Base-by-base conservation (phyloP, 2,329 filamentous ascomycete genomes). In the Verruconis gallopava region DNA sequence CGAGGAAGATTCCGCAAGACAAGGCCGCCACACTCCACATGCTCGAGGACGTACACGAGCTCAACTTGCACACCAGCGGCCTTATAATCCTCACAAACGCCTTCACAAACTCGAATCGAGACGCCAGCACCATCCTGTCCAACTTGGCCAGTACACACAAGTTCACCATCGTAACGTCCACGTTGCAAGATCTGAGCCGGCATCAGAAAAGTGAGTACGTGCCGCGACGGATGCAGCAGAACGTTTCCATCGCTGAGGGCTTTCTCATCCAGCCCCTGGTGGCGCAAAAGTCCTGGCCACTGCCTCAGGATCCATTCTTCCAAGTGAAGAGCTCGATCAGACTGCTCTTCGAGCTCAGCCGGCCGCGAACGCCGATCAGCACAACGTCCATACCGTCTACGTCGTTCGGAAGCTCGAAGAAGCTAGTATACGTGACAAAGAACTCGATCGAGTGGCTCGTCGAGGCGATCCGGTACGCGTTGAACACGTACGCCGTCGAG, bases 381-480 rank as follows among this genome's bases (percentile, higher is more conserved):
- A 18, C 15, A 32, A 20, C 14, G 12, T 15, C 32, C 40, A 18
- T 55, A 15, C 47, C 47, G 3, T 49, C 45, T 9, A 47, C 46
- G 4, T 45, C 48, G 5, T 40, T 57, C 3, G 47, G 50, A 5
- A 45, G 50, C 13, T 51, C 50, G 2, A 55, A 53, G 34, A 45
- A 49, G n/a, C 46, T 57, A 9, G 46, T 53, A 21, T 56, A 49
- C 44, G 41, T 51, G 5, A 56, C 53, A 4, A 54, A 53, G 42
- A 44, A 50, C 38, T 45, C 49, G 25, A 46, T 47, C 14, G 32
- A 19, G 19, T 58, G 55, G 54, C 46, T 58, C 11, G 49, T 56
- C 15, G 46, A 52, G 35, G 48, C 49, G 1, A 46, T 57, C 14
- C 47, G 51, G 40, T 39, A 42, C 34, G 49, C 47, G 3, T 47